phyloP scores from a whole-genome alignment of 257 asterid genomes.

The Penstemon barbatus region DNA sequence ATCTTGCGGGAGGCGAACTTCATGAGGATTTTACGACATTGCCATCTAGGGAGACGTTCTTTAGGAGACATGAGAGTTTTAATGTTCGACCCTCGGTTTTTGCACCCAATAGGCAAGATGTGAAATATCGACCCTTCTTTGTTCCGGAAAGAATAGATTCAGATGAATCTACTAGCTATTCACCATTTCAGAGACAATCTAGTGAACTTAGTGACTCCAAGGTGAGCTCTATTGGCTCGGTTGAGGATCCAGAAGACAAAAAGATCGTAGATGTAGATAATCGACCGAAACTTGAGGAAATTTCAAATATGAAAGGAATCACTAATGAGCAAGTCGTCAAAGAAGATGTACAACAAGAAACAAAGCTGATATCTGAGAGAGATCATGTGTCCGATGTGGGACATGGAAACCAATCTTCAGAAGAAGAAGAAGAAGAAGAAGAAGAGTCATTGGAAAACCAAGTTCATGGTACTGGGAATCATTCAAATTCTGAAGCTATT shows the following conservation, averaged over 20 bases:
- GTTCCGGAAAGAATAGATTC: slow-evolving; percentile 46
- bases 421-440: slow-evolving; percentile 50
- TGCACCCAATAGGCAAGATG: slow-evolving; percentile 48
- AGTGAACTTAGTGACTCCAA: slow-evolving; percentile 66
- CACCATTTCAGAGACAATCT: slow-evolving; percentile 47
- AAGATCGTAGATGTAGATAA: slow-evolving; percentile 39
- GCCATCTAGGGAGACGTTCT: slow-evolving; percentile 52
- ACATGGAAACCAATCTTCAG: slow-evolving; percentile 70
- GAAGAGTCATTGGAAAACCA: slow-evolving; percentile 41
- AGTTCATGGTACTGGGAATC: slow-evolving; percentile 8
- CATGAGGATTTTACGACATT: slow-evolving; percentile 46
- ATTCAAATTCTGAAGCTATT: neutral
- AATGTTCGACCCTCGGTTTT: slow-evolving; percentile 59
- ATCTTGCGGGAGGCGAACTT: slow-evolving; percentile 47
- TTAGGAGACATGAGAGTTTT: slow-evolving; percentile 67
- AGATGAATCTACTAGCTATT: slow-evolving; percentile 47
- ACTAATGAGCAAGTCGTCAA: slow-evolving; percentile 27
- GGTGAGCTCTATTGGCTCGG: slow-evolving; percentile 41
- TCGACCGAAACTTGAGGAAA: slow-evolving; percentile 22
- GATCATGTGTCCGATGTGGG: slow-evolving; percentile 54
- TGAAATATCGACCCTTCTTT: slow-evolving; percentile 60
- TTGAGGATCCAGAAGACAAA: slow-evolving; percentile 40
- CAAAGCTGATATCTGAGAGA: slow-evolving; percentile 37
- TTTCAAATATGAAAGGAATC: slow-evolving; percentile 21
- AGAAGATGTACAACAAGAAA: slow-evolving; percentile 33